Conservation (phyloP, 2,329 filamentous ascomycete species). For the Madurella fahalii region DNA sequence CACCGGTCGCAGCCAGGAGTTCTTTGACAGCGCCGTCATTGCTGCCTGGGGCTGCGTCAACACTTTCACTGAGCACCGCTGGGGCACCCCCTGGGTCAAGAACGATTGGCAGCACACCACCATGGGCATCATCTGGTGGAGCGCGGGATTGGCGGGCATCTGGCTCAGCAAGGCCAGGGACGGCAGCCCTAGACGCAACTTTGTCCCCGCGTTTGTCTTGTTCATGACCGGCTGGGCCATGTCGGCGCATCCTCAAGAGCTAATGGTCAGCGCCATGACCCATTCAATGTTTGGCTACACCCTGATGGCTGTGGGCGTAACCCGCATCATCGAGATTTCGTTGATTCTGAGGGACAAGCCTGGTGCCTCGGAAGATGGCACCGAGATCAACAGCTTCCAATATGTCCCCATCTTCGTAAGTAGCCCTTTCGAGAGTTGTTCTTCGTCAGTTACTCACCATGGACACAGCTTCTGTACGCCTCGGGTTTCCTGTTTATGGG, state of each 20-base stretch:
- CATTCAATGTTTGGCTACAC: constrained; percentile 92
- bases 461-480: constrained; percentile 69
- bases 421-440: constrained; percentile 22
- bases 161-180: constrained; percentile 85
- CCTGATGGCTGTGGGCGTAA: constrained; percentile 81
- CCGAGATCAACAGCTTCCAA: constrained; percentile 61
- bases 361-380: constrained; percentile 61
- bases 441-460: not conserved
- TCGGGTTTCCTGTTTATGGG: constrained; percentile 97
- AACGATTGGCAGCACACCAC: constrained; percentile 97
- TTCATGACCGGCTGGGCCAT: constrained; percentile 93
- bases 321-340: constrained; percentile 84
- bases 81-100: constrained; percentile 82
- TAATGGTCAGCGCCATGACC: constrained; percentile 81
- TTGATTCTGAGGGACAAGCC: constrained; percentile 76
- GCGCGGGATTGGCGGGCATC: constrained; percentile 81
- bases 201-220: constrained; percentile 88
- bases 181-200: constrained; percentile 83
- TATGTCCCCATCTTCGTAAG: constrained; percentile 54
- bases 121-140: constrained; percentile 99
- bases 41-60: constrained; percentile 95
- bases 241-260: constrained; percentile 81
- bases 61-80: constrained; percentile 95
- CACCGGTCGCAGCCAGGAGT: constrained; percentile 86
- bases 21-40: constrained; percentile 90